phyloP scores from a whole-genome alignment of 1,284 basidiomycete species.

The Cystobasidiaceae sp. region DNA sequence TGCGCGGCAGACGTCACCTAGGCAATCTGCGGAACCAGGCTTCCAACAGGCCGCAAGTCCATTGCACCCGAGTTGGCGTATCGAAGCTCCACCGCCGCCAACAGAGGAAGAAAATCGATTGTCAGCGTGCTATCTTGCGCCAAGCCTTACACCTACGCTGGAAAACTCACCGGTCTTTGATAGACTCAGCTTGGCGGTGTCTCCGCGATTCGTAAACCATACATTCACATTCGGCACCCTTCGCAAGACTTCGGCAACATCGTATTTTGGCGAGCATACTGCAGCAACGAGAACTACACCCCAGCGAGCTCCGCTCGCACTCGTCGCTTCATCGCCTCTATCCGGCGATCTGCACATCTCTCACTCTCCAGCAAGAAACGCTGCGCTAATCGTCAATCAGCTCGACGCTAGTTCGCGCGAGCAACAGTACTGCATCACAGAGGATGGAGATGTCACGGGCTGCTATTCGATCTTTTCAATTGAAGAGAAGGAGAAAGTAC shows the following conservation, averaged over 20 bases:
- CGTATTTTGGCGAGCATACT: constrained; percentile 1
- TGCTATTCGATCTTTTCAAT: constrained; percentile 2
- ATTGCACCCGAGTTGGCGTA: background rate
- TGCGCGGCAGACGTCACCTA: background rate
- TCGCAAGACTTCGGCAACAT: background rate
- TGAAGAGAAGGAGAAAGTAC: constrained; percentile 4
- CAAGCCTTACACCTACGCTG: background rate
- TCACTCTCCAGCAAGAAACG: constrained; percentile 7
- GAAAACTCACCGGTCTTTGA: background rate
- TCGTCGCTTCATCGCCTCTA: constrained; percentile 22
- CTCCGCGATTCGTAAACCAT: constrained; percentile 8
- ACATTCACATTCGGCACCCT: constrained; percentile 11
- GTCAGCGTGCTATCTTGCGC: background rate
- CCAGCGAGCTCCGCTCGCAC: constrained; percentile 7
- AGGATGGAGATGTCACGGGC: constrained; percentile 1
- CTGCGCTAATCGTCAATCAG: background rate
- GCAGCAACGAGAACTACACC: background rate
- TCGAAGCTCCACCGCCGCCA: constrained; percentile 1
- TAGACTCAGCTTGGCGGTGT: constrained; percentile 19
- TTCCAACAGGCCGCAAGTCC: too few species aligned
- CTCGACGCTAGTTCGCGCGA: constrained; percentile 5
- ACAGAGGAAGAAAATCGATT: background rate
- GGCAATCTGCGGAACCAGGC: background rate
- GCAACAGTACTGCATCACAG: background rate
- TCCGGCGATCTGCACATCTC: constrained; percentile 23